Evolutionary conservation across 805 yeast species (phyloP), one percentile per base, ranked within the genome.

Genomic region (Ascoidea rubescens): DNA sequence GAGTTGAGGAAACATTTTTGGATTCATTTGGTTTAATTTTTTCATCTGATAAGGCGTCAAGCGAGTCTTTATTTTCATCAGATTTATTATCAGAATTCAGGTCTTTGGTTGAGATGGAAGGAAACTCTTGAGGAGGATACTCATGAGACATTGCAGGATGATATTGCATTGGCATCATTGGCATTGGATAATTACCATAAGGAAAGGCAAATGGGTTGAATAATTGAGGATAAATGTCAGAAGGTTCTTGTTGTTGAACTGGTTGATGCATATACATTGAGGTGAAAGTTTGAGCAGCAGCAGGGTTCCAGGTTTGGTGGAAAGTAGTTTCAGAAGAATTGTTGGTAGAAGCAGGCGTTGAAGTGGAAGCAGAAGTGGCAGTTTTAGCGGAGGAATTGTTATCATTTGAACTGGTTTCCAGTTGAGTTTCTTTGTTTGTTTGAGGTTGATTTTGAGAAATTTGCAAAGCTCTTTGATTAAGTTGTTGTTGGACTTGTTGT

Each of bases 221-320:
- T 66, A 67, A 63, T 51, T 61, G 65, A 4, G 60, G 60, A 50
- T 56, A 58, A 62, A 54, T 50, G 48, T 52, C 59, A 31, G 53
- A 57, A 5, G 50, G 43, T n/a, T 57, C 60, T 21, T 56, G 57
- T 44, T 60, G 60, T 5, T 49, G 51, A 31, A 44, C 55, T 37
- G 49, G 57, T 46, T 51, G 30, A 54, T 37, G 5, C 21, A 55
- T 59, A 47, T 55, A 58, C 61, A 60, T 60, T 28, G 87, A 86
- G 12, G 77, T 76, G 60, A 81, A 81, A 1, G 82, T 67, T 30
- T 79, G 66, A 4, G 84, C 81, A 17, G 81, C 67, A 5, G 83
- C 84, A 0, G 85, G 84, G 62, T 80, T 79, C 87, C 87, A 82
- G 57, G 79, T 77, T 58, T 69, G 74, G 33, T 52, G 50, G 16